Base-by-base conservation (phyloP, 164 flowering plant genomes). In the Annona cherimola region DNA sequence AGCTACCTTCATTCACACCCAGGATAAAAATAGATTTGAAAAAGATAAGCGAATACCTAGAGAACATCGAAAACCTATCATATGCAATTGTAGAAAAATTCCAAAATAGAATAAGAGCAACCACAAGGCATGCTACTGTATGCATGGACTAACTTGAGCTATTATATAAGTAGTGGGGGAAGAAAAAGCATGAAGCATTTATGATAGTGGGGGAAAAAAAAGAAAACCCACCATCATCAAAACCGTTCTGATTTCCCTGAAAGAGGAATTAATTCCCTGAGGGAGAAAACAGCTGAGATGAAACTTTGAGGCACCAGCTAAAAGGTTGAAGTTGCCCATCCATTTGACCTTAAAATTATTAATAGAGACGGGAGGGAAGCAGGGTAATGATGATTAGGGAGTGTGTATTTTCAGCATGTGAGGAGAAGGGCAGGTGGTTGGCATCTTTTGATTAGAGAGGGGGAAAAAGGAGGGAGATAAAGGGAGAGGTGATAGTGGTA, bases 391-490 rank as follows among this genome's bases (percentile, higher is more conserved):
- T 41, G 63, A 18, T 61, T 71, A 67, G 69, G 78, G 59, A 7
- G 42, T 68, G 45, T 75, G 39, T 41, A 70, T 70, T 75, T 70
- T n/a, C 73, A 75, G 54, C 70, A 45, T 64, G 73, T 66, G 71
- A 14, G 65, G 60, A 46, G 45, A 74, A 43, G 3, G 68, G 71
- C 46, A 66, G 68, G 75, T 76, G 72, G 71, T 72, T 71, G 68
- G 35, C 68, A 72, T 71, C 75, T 71, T 76, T 75, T 62, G 74
- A 59, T 68, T 63, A 68, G 69, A 44, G 46, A 66, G 45, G 64
- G 42, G 57, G 57, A 2, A 42, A 65, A 67, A 61, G 14, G 67
- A 66, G 66, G n/a, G 54, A 5, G 50, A 39, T 42, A 64, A n/a
- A 41, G 45, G 35, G 45, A 61, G 50, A 62, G 75, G 61, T 71